Evolutionary conservation across 2,329 filamentous ascomycete species (phyloP).

Genomic region (Geoglossum cookeanum): DNA sequence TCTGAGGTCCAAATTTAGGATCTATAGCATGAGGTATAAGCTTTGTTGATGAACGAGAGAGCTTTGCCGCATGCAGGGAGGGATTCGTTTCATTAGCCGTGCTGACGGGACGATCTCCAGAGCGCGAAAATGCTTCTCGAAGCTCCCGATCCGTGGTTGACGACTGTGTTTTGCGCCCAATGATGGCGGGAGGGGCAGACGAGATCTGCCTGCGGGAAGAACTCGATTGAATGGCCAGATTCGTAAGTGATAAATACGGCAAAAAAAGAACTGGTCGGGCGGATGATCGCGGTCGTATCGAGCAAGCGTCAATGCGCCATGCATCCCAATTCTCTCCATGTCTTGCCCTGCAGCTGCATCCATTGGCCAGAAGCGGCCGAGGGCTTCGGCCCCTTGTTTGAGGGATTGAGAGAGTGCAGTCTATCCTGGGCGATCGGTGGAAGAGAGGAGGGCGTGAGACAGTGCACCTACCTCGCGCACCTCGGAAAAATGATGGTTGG

Average conservation of each 20-base stretch:
- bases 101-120: not conserved
- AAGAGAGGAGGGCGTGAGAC: not conserved
- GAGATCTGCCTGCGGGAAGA: not conserved
- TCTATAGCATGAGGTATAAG: not conserved
- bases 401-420: not conserved
- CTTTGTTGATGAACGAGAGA: not conserved
- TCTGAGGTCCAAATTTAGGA: not conserved
- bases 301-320: not conserved
- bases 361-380: not conserved
- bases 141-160: not conserved
- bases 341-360: not conserved
- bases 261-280: not conserved
- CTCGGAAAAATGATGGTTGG: not conserved
- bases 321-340: not conserved
- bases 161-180: not conserved
- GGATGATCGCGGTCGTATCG: not conserved
- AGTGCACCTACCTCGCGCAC: not conserved
- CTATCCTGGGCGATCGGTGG: not conserved
- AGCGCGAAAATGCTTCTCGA: not conserved
- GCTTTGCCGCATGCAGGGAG: not conserved
- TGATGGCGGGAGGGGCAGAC: not conserved
- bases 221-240: not conserved
- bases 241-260: not conserved
- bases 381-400: constrained; percentile 2
- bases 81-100: not conserved